A percentile compares a stretch with the other conserved stretches of the same genome.
phyloP scores from a whole-genome alignment of 1,139 yeast genomes.

The Diutina neorugosa region DNA sequence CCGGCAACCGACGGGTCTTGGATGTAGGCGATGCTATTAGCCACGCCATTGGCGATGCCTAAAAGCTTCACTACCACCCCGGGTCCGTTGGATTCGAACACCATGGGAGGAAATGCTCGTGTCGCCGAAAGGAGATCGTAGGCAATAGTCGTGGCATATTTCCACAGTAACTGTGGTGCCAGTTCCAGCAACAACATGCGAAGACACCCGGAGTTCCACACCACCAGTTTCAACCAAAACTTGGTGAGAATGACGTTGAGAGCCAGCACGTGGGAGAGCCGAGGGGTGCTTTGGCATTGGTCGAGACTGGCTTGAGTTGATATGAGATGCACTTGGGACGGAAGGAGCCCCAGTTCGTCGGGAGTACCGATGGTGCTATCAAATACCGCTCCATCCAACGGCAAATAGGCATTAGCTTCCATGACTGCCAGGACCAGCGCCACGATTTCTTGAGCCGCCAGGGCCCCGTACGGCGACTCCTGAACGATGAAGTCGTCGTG shows the following conservation, averaged over 20 bases:
- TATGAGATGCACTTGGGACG: constrained; percentile 9
- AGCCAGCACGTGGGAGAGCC: not conserved
- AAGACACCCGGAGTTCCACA: not conserved
- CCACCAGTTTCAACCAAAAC: constrained; percentile 1
- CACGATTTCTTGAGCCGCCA: constrained; percentile 7
- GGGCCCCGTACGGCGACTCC: not conserved
- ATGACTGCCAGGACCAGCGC: constrained; percentile 9
- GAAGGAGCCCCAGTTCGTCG: constrained; percentile 11
- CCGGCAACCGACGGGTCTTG: not conserved
- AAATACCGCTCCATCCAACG: not conserved
- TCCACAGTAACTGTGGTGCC: not conserved
- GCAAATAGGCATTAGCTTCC: constrained; percentile 6
- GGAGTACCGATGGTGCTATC: constrained; percentile 4
- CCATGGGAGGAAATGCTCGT: not conserved
- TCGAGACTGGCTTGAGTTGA: not conserved
- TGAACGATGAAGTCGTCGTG: not conserved
- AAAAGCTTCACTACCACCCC: constrained; percentile 2
- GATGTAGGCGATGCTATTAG: not conserved
- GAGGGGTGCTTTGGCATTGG: not conserved
- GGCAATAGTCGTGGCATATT: not conserved
- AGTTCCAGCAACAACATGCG: not conserved
- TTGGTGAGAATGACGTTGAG: not conserved
- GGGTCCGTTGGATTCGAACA: not conserved
- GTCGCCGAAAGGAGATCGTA: not conserved
- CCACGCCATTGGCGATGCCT: not conserved